A percentile compares a stretch with the other conserved stretches of the same genome.
Conservation (phyloP, 192 early-diverging fungal genomes). For the Podila epigama region DNA sequence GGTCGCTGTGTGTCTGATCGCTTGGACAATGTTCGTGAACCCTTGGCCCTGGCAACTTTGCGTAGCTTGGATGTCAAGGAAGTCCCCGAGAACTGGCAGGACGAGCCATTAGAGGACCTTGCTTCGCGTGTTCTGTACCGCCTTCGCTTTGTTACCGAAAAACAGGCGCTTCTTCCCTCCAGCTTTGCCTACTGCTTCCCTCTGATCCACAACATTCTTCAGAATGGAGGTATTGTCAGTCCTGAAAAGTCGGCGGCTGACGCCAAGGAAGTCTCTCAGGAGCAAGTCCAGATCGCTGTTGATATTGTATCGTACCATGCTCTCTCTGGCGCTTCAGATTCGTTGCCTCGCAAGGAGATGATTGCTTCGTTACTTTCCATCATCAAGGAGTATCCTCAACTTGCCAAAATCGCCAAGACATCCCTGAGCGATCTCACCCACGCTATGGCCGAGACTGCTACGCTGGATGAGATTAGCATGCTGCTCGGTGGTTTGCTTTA, state of each 20-base stretch:
- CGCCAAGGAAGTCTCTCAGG: conserved; percentile 55
- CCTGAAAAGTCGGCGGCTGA: conserved; percentile 44
- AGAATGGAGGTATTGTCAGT: conserved; percentile 67
- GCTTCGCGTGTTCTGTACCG: conserved; percentile 72
- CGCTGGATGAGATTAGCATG: conserved; percentile 58
- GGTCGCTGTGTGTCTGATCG: conserved; percentile 52
- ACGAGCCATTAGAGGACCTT: conserved; percentile 55
- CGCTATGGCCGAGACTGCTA: conserved; percentile 56
- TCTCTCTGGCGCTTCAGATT: conserved; percentile 52
- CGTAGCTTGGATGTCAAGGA: conserved; percentile 54
- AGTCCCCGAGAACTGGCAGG: conserved; percentile 56
- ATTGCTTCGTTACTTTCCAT: conserved; percentile 63
- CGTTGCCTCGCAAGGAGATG: conserved; percentile 71
- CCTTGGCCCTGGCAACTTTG: conserved; percentile 58
- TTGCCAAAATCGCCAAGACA: conserved; percentile 63
- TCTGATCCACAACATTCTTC: conserved; percentile 68
- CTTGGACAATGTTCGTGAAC: conserved; percentile 49
- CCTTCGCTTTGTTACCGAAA: conserved; percentile 67
- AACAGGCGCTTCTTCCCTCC: conserved; percentile 60
- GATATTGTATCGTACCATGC: conserved; percentile 73
- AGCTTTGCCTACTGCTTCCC: conserved; percentile 75
- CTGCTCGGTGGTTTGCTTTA: conserved; percentile 72
- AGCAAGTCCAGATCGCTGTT: conserved; percentile 73
- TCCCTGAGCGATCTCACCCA: conserved; percentile 55
- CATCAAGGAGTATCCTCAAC: conserved; percentile 68